phyloP scores from a whole-genome alignment of 75 land plant genomes.

The Pinus tabuliformis region DNA sequence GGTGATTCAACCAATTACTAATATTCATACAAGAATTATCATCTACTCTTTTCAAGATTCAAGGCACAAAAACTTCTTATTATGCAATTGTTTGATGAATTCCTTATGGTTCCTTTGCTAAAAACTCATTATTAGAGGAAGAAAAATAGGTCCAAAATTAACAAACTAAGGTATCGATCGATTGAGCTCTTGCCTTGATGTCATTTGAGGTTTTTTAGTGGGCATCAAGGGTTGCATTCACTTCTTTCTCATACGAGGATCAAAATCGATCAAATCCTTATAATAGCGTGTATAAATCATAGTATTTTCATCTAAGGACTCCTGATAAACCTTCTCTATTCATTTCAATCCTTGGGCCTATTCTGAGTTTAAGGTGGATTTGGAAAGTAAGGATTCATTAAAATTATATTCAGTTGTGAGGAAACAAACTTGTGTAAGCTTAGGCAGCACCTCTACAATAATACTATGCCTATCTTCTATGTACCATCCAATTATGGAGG shows the following conservation, averaged over 20 bases:
- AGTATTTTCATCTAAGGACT: constrained; percentile 53
- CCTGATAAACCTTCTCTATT: constrained; percentile 56
- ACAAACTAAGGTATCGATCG: constrained; percentile 44
- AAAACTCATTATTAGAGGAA: too few species aligned
- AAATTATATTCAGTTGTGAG: constrained; percentile 21
- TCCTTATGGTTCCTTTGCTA: too few species aligned
- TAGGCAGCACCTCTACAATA: constrained; percentile 32
- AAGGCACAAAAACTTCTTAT: too few species aligned
- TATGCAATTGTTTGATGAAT: too few species aligned
- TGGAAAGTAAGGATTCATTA: constrained; percentile 30
- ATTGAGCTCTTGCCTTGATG: constrained; percentile 48
- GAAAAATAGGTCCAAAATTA: constrained; percentile 40
- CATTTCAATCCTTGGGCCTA: constrained; percentile 35
- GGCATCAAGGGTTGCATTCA: constrained; percentile 40
- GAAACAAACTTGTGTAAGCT: constrained; percentile 33
- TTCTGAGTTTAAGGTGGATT: constrained; percentile 33
- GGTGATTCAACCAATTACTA: too few species aligned
- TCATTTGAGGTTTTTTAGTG: constrained; percentile 64
- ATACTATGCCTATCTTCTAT: constrained; percentile 36
- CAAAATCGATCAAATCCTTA: constrained; percentile 46
- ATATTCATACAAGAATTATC: too few species aligned
- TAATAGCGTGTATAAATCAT: constrained; percentile 50
- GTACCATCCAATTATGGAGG: constrained; percentile 59
- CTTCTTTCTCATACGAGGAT: constrained; percentile 32
- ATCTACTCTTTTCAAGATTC: too few species aligned